Percentiles rank a stretch among this genome's conserved stretches.
Evolutionary conservation across 768 basidiomycete species (phyloP).

Genomic region (Ramaria sp.): DNA sequence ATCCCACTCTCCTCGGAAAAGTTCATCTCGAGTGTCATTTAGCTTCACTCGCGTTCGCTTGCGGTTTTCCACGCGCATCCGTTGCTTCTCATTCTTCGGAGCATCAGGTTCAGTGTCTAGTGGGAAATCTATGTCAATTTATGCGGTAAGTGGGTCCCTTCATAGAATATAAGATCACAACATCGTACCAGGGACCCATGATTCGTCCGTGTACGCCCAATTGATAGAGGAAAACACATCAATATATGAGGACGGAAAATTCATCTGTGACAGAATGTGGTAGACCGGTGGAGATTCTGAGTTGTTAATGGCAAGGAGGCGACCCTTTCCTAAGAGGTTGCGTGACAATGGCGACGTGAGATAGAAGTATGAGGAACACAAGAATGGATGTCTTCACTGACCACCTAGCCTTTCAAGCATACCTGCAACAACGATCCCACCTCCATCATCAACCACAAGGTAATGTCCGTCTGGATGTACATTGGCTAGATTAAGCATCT

Average conservation of each 20-base stretch:
- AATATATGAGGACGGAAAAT: slow-evolving; percentile 50
- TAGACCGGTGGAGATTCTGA: slow-evolving; percentile 90
- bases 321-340: slow-evolving; percentile 53
- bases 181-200: slow-evolving; percentile 52
- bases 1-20: slow-evolving; percentile 84
- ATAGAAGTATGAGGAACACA: neutral
- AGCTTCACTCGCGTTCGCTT: slow-evolving; percentile 58
- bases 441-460: slow-evolving; percentile 84
- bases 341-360: neutral
- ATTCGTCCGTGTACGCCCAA: slow-evolving; percentile 82
- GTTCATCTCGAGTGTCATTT: slow-evolving; percentile 56
- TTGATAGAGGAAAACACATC: slow-evolving; percentile 61
- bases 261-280: slow-evolving; percentile 75
- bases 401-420: slow-evolving; percentile 84
- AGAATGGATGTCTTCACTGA: slow-evolving; percentile 18
- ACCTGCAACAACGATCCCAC: slow-evolving; percentile 77
- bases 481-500: slow-evolving; percentile 76
- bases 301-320: slow-evolving; percentile 75
- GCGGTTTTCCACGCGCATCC: slow-evolving; percentile 61
- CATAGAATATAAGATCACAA: slow-evolving; percentile 4
- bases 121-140: slow-evolving; percentile 41
- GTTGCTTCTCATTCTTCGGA: slow-evolving; percentile 58
- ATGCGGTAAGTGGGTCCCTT: neutral
- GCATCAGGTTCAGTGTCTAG: slow-evolving; percentile 45
- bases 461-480: slow-evolving; percentile 81